Conservation (phyloP, 495 filamentous ascomycete genomes). For the Penicillium ucsense region DNA sequence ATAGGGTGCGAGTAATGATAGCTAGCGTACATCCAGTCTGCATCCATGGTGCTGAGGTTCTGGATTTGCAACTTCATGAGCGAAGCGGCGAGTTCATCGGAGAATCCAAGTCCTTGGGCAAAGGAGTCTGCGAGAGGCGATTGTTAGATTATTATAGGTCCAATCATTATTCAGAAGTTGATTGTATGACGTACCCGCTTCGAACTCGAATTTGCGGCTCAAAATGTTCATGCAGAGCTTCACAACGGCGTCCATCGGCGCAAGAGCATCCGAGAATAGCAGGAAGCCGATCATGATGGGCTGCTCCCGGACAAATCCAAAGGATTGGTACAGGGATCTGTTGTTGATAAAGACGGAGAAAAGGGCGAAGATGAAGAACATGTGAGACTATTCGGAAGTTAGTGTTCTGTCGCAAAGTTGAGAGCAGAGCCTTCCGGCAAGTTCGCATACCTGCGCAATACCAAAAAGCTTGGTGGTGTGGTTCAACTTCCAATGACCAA, state of each 20-base stretch:
- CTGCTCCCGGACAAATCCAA: conserved; percentile 76
- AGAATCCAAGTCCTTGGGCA: conserved; percentile 75
- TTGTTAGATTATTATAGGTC: too few species aligned
- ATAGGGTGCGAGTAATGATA: conserved; percentile 99
- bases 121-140: conserved; percentile 51
- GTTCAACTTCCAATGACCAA: conserved; percentile 92
- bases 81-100: conserved; percentile 70
- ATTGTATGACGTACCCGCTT: conserved; percentile 57
- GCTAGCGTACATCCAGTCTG: conserved; percentile 93
- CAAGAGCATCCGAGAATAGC: conserved; percentile 87
- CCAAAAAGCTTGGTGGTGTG: conserved; percentile 89
- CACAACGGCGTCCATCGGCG: conserved; percentile 82
- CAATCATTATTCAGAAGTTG: too few species aligned
- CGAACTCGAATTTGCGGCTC: conserved; percentile 86
- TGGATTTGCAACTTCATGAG: conserved; percentile 97
- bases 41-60: conserved; percentile 97
- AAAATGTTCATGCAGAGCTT: conserved; percentile 95
- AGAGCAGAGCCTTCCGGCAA: neutral
- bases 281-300: conserved; percentile 96
- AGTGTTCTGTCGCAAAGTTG: conserved; percentile 1
- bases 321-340: conserved; percentile 75
- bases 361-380: conserved; percentile 92
- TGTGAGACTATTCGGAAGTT: conserved; percentile 53
- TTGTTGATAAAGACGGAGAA: conserved; percentile 98
- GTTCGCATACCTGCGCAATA: conserved; percentile 64